Evolutionary conservation across 768 basidiomycete species (phyloP).

Genomic region (Vararia minispora): DNA sequence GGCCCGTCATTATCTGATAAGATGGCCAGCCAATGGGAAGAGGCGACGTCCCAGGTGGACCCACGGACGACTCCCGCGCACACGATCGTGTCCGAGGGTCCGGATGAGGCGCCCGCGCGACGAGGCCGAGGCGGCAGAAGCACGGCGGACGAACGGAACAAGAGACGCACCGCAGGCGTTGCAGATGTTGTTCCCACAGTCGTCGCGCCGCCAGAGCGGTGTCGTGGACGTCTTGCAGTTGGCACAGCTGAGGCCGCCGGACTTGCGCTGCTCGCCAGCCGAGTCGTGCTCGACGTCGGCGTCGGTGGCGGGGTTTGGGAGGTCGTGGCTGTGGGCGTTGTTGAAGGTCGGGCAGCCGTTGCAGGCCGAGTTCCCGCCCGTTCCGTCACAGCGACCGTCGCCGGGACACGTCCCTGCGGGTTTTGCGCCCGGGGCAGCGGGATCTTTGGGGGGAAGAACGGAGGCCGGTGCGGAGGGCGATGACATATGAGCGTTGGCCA

Average conservation of each 20-base stretch:
- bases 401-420: slow-evolving; percentile 84
- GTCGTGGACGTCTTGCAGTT: slow-evolving; percentile 87
- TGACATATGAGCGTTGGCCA: slow-evolving; percentile 16
- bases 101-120: too few species aligned
- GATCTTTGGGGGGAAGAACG: slow-evolving; percentile 21
- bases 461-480: slow-evolving; percentile 23
- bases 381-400: slow-evolving; percentile 96
- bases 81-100: background rate
- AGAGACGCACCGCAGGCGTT: slow-evolving; percentile 81
- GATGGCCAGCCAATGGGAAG: slow-evolving; percentile 12
- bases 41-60: slow-evolving; percentile 1
- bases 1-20: slow-evolving; percentile 18
- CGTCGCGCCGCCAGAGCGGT: slow-evolving; percentile 83
- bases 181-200: slow-evolving; percentile 87
- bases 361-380: slow-evolving; percentile 87
- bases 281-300: slow-evolving; percentile 6
- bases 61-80: background rate
- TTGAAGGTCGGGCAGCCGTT: slow-evolving; percentile 96
- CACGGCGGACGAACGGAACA: slow-evolving; percentile 14
- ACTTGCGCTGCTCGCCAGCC: slow-evolving; percentile 2
- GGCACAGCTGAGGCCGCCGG: slow-evolving; percentile 70
- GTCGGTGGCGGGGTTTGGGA: slow-evolving; percentile 13
- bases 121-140: too few species aligned
- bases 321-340: slow-evolving; percentile 35
- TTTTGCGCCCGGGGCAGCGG: slow-evolving; percentile 21